Evolutionary conservation across 2,329 filamentous ascomycete species (phyloP), one percentile per base, ranked within the genome.

Genomic region (Polychaeton citri): DNA sequence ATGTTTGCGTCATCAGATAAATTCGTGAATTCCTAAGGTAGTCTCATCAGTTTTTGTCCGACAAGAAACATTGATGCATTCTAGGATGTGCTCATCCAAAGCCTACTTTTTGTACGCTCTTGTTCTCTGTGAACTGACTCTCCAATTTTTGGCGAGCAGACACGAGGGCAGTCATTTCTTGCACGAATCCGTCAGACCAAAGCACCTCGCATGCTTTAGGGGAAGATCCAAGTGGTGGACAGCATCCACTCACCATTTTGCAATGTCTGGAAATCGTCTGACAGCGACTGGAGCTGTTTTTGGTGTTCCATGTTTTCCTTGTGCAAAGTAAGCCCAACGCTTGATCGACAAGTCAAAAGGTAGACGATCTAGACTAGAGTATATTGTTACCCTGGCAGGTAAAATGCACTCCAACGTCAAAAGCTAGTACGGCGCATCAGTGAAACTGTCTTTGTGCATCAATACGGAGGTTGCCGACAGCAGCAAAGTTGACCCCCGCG

Each of bases 91-190:
- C 15, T 10, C 7, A 21, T 17, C 5, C 15, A n/a, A n/a, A n/a
- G 26, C 59, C 31, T 48, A 84, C 83, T 63, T 83, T 81, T 58
- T 92, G 77, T 7, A 98, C 90, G 12, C 81, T 79, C 33, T 79
- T 64, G 56, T 96, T 98, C 60, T 98, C 90, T 54, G 94, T 84
- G 58, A 82, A 82, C 60, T 98, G 90, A 5, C 86, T 82, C 58
- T 95, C 87, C 5, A 98, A 76, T 62, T 82, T 92, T 64, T 98
- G 87, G 43, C 87, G 76, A 7, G 85, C 81, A 31, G 77, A 70
- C 18, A 96, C 75, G 13, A 75, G 66, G 30, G 68, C 72, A 58
- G 86, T 81, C 37, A 96, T 72, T 49, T 96, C 90, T 94, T 48
- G 18, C 13, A 21, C 38, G 20, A n/a, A 32, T 35, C 34, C 37